Percentiles rank a stretch among this genome's conserved stretches.
Evolutionary conservation across 805 yeast species (phyloP).

Genomic region (Lipomyces starkeyi): DNA sequence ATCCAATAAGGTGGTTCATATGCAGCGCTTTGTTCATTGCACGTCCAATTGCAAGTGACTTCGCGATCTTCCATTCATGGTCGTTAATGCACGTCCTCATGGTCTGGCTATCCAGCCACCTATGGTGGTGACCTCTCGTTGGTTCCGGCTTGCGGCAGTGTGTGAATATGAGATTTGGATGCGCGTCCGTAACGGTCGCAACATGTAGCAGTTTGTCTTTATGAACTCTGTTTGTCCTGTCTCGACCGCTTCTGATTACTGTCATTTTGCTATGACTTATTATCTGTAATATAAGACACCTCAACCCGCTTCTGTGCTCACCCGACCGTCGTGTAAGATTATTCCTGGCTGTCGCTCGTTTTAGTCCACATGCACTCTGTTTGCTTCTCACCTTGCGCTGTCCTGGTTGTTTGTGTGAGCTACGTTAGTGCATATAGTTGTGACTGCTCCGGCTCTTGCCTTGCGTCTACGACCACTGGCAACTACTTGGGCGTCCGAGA

Average conservation of each 20-base stretch:
- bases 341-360: not conserved
- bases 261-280: not conserved
- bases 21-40: not conserved
- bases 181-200: not conserved
- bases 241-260: not conserved
- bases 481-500: slow-evolving; percentile 24
- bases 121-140: not conserved
- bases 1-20: not conserved
- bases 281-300: not conserved
- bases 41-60: not conserved
- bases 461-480: slow-evolving; percentile 32
- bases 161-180: not conserved
- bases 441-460: slow-evolving; percentile 25
- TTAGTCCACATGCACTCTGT: slow-evolving; percentile 9
- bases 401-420: slow-evolving; percentile 9
- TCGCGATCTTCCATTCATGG: not conserved
- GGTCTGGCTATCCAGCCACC: not conserved
- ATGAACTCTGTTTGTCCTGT: not conserved
- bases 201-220: not conserved
- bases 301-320: not conserved
- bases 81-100: not conserved
- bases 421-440: slow-evolving; percentile 13
- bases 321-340: not conserved
- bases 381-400: slow-evolving; percentile 1
- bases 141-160: not conserved